Evolutionary conservation across 139 green algal genomes (phyloP), one percentile per base, ranked within the genome.

Genomic region (Picochlorum costavermella): DNA sequence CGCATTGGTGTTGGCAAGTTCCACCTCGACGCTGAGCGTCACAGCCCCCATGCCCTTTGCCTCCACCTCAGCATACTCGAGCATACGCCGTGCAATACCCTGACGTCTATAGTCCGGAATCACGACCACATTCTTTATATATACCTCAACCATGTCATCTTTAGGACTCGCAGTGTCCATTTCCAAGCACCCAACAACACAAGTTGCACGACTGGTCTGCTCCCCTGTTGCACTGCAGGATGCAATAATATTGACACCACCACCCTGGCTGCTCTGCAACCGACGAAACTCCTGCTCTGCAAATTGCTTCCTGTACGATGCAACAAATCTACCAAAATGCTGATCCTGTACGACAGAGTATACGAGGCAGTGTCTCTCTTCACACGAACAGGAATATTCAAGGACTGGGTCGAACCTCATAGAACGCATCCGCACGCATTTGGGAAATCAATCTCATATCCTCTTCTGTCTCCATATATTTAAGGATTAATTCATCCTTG

Each of bases 291-390:
- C 60, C 44, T 56, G 17, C 2, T 66, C 33, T 43, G 33, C 31
- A 66, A 66, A 66, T 31, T 66, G 60, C 20, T 55, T 66, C n/a
- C 20, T 66, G 13, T 56, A 66, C n/a, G 46, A 59, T 45, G 36
- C 25, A 40, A 14, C 56, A 55, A 66, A 66, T 28, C 60, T 51
- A 14, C 33, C 31, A 57, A 45, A 66, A 40, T 37, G 51, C 44
- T 66, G 17, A 43, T 66, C 16, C 60, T 66, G 8, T 40, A 40
- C 33, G 11, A 40, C 11, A 40, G 6, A 12, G 11, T 13, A 40
- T 8, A 40, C 11, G 33, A 40, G 11, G 33, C 9, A 8, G 20
- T 23, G 20, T 23, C 20, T 23, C 20, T 23, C 20, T 23, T 23
- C 20, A 23, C 20, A 23, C 20, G 20, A 23, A 23, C 20, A 23